Conservation (phyloP, 2,329 filamentous ascomycete species). For the Colletotrichum magnum region DNA sequence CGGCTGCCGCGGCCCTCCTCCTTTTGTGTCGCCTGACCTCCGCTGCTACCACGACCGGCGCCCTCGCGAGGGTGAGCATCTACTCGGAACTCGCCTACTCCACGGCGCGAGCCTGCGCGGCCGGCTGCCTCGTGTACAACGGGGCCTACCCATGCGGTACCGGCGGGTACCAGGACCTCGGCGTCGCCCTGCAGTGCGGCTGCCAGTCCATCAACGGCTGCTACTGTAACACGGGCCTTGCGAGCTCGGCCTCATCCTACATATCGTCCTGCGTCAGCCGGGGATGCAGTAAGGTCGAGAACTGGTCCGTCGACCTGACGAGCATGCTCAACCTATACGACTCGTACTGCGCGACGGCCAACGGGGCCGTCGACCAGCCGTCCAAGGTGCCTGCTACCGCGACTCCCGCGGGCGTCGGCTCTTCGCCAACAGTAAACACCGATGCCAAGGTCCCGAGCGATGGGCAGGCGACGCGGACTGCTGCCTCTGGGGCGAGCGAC, state of each 20-base stretch:
- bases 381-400: conserved; percentile 22
- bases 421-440: not conserved
- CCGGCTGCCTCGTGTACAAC: conserved; percentile 44
- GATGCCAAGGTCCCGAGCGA: not conserved
- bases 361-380: conserved; percentile 34
- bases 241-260: conserved; percentile 44
- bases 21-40: not conserved
- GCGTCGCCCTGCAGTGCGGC: conserved; percentile 44
- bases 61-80: conserved; percentile 37
- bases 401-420: not conserved
- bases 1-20: not conserved
- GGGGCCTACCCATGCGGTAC: conserved; percentile 42
- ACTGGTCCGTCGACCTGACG: conserved; percentile 42
- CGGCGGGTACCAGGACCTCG: conserved; percentile 42
- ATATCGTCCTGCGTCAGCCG: conserved; percentile 44
- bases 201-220: conserved; percentile 45
- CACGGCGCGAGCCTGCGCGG: conserved; percentile 44
- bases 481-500: not conserved
- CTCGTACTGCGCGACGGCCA: conserved; percentile 45
- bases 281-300: conserved; percentile 43
- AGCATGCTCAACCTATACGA: conserved; percentile 44
- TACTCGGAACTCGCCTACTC: conserved; percentile 32
- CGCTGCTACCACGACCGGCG: conserved; percentile 25
- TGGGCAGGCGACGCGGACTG: conserved; percentile 1
- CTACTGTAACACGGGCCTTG: conserved; percentile 44